These are phyloP conservation scores for Mycothermus thermophilus DNA, from an alignment of 495 filamentous ascomycete species.

Conservation along the genomic window DNA sequence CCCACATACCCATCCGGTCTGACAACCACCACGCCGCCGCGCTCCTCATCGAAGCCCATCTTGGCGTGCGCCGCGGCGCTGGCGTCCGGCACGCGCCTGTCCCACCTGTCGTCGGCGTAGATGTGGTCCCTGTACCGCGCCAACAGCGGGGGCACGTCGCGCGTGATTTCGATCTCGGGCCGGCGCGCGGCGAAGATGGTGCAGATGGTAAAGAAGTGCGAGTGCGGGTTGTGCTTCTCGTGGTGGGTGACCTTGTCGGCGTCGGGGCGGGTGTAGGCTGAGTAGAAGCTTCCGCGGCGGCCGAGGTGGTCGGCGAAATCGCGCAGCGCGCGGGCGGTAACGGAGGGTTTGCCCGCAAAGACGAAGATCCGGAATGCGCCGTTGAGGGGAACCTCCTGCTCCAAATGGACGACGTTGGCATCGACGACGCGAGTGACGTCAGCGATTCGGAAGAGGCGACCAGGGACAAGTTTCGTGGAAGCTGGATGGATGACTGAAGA, in stretches of 20 bases:
- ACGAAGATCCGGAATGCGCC: conserved; percentile 77
- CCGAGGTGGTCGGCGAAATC: conserved; percentile 53
- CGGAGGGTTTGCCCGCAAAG: conserved; percentile 56
- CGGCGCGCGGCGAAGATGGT: conserved; percentile 55
- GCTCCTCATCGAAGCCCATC: conserved; percentile 62
- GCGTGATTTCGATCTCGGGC: conserved; percentile 47
- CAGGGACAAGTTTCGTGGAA: conserved; percentile 47
- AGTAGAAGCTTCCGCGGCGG: conserved; percentile 55
- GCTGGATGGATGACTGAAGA: conserved; percentile 51
- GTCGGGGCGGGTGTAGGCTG: conserved; percentile 47
- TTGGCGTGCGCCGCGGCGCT: conserved; percentile 68
- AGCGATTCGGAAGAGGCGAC: conserved; percentile 57
- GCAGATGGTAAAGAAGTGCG: conserved; percentile 63
- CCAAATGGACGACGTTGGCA: conserved; percentile 72
- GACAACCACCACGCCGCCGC: conserved; percentile 67
- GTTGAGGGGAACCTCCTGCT: conserved; percentile 78
- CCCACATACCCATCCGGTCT: conserved; percentile 80
- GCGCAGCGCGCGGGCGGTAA: conserved; percentile 45
- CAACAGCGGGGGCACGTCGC: conserved; percentile 51
- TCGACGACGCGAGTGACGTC: conserved; percentile 75
- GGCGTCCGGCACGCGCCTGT: conserved; percentile 52
- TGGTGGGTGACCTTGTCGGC: conserved; percentile 55
- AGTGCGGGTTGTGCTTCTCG: conserved; percentile 72
- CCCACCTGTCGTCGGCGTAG: conserved; percentile 75
- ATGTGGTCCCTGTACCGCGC: conserved; percentile 68